Evolutionary conservation across 768 basidiomycete genomes (phyloP).

Genomic region (Boletus sp.): DNA sequence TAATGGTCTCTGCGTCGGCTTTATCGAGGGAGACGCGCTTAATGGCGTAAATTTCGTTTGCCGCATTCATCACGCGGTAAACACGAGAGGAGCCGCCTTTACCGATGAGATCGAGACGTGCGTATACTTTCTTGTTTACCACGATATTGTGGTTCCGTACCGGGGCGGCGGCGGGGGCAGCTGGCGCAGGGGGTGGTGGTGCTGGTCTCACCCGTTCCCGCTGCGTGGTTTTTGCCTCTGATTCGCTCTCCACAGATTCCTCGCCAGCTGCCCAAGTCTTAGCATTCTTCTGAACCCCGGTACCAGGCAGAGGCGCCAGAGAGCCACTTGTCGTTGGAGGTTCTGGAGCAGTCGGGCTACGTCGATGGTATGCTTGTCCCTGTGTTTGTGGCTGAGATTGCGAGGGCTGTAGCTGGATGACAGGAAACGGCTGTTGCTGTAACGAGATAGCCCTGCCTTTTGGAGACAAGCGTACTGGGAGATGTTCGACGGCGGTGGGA

Average conservation of each 20-base stretch:
- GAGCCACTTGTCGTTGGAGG: slow-evolving; percentile 43
- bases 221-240: slow-evolving; percentile 28
- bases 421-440: slow-evolving; percentile 28
- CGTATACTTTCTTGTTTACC: slow-evolving; percentile 76
- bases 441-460: slow-evolving; percentile 23
- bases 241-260: slow-evolving; percentile 38
- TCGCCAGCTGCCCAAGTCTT: slow-evolving; percentile 50
- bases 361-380: slow-evolving; percentile 48
- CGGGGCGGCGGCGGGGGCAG: slow-evolving; percentile 20
- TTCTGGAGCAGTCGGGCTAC: slow-evolving; percentile 73
- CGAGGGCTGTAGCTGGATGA: slow-evolving; percentile 24
- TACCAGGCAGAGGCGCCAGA: slow-evolving; percentile 16
- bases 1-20: slow-evolving; percentile 85
- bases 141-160: slow-evolving; percentile 41
- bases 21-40: slow-evolving; percentile 91
- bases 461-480: slow-evolving; percentile 31
- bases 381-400: slow-evolving; percentile 21
- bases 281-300: slow-evolving; percentile 28
- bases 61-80: slow-evolving; percentile 79
- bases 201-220: slow-evolving; percentile 33
- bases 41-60: slow-evolving; percentile 82
- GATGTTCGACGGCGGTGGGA: slow-evolving; percentile 54
- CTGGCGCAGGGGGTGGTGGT: slow-evolving; percentile 34
- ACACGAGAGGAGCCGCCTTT: slow-evolving; percentile 96
- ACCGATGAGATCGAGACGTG: slow-evolving; percentile 85